Base-by-base conservation (phyloP, 1,284 basidiomycete genomes). In the Coriolopsis trogii region DNA sequence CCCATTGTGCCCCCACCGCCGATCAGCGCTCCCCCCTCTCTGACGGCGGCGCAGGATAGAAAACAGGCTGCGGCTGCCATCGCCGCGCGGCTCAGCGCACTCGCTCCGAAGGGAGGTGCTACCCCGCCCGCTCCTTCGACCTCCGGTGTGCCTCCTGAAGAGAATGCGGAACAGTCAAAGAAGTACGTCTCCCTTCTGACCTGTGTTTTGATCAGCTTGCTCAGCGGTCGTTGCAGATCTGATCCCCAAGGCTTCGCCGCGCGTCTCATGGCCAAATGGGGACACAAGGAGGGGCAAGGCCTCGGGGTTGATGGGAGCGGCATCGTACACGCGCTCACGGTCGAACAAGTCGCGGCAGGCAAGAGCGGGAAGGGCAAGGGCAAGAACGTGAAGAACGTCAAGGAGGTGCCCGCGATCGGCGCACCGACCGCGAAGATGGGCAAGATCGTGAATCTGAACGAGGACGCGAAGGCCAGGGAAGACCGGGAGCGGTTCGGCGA, bases 261-360 rank as follows among this genome's bases (percentile, higher is more conserved):
- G 12, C 83, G 88, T 23, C 67, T 91, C 53, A 93, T 94, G 92
- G 87, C 90, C 5, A 95, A 93, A 72, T 96, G 91, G 90, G 95
- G 95, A 0, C 93, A 97, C 70, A 90, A 91, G 65, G 89, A 94
- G 65, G 95, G 95, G 1, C 87, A 94, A 70, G 95, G 93, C 10
- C 79, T 97, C 2, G 95, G 94, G 41, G 86, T 81, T 0, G 85
- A 89, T 55, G 90, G 87, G 3, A 80, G 81, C 10, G 95, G 95
- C 5, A 95, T 97, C 48, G 82, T 93, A 37, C 89, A 95, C 52
- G 92, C 95, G 2, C 80, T 98, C 28, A 80, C 84, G 0, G 87
- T 95, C 23, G 90, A 95, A 61, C 85, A 86, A 63, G 73, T 85
- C 3, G 66, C 70, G 3, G 68, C 70, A 28, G 68, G 67, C 25